These are phyloP conservation scores for Pisolithus albus DNA, from an alignment of 768 basidiomycete genomes.

Conservation along the genomic window DNA sequence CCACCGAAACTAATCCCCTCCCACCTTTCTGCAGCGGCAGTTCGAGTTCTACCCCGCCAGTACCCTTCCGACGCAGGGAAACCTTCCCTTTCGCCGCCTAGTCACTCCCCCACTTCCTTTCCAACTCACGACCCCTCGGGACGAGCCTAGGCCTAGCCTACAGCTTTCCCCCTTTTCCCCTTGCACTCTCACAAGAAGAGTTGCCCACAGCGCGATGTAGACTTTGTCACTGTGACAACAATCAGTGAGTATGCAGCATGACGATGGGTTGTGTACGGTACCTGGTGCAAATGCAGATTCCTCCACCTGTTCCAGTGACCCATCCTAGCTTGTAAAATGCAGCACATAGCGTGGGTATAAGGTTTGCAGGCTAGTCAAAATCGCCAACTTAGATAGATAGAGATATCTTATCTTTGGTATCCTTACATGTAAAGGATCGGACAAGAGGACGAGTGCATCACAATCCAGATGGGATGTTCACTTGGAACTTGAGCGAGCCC, in stretches of 20 bases:
- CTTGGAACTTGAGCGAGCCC: no score
- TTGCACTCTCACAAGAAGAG: no score
- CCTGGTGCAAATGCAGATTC: conserved; percentile 69
- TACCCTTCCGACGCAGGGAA: no score
- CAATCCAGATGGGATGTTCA: no score
- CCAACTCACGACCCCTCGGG: no score
- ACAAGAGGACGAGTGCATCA: conserved; percentile 52
- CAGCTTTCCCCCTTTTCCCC: no score
- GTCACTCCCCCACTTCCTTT: no score
- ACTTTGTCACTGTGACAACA: conserved; percentile 61
- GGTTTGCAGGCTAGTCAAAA: conserved; percentile 68
- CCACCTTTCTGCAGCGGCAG: no score
- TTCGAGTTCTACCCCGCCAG: no score
- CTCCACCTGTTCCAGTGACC: conserved; percentile 88
- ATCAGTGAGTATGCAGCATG: not conserved
- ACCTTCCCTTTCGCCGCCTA: no score
- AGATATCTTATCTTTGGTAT: not conserved
- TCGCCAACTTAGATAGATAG: not conserved
- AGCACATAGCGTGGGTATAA: conserved; percentile 79
- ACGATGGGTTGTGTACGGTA: conserved; percentile 24
- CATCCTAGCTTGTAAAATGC: conserved; percentile 84
- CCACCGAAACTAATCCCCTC: no score
- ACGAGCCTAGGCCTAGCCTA: no score
- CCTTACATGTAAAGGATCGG: conserved; percentile 57
- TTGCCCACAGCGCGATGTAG: conserved; percentile 81